Conservation (phyloP, 1,284 basidiomycete genomes). For the Leccinum subfulvum region DNA sequence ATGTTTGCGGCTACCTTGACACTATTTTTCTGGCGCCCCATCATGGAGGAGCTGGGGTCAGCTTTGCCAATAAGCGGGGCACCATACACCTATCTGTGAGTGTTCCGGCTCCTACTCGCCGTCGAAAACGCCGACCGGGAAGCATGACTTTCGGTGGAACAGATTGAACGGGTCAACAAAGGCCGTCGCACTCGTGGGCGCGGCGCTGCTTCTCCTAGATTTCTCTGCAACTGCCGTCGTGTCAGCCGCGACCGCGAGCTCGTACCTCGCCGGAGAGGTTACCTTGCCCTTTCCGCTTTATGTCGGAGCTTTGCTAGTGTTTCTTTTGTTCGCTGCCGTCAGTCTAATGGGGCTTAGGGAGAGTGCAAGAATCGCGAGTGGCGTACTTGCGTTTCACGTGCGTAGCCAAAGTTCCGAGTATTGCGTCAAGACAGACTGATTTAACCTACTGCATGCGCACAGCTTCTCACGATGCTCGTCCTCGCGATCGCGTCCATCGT, state of each 20-base stretch:
- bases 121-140: background rate
- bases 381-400: conserved; percentile 59
- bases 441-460: background rate
- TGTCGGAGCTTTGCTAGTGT: conserved; percentile 48
- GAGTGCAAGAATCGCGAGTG: conserved; percentile 57
- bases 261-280: conserved; percentile 66
- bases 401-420: conserved; percentile 23
- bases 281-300: conserved; percentile 49
- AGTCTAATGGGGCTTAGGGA: conserved; percentile 61
- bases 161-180: conserved; percentile 65
- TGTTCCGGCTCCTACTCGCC: background rate
- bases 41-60: conserved; percentile 67
- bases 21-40: conserved; percentile 66
- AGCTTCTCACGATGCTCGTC: conserved; percentile 55
- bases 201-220: conserved; percentile 62
- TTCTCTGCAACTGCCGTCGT: conserved; percentile 65
- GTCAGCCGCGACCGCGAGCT: conserved; percentile 65
- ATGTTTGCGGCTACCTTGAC: conserved; percentile 58
- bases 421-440: conserved; percentile 5
- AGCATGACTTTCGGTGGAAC: conserved; percentile 1
- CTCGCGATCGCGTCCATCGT: conserved; percentile 49
- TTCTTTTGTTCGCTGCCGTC: conserved; percentile 51
- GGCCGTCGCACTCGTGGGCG: conserved; percentile 56
- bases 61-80: conserved; percentile 67
- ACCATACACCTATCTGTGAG: conserved; percentile 65